Evolutionary conservation across 2,329 filamentous ascomycete genomes (phyloP).

Genomic region (Claviceps capensis): DNA sequence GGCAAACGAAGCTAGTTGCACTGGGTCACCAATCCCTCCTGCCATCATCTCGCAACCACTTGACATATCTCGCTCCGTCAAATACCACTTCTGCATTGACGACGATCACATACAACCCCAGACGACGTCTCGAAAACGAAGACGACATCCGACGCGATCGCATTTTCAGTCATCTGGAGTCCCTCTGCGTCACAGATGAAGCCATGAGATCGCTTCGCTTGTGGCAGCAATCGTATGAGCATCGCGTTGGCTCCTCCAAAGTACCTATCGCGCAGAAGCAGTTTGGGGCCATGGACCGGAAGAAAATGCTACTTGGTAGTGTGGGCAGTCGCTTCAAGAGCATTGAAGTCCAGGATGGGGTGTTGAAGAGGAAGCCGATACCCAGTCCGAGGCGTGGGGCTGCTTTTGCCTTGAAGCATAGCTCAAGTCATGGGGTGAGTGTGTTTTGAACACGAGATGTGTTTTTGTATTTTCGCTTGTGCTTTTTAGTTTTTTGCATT

Average conservation of each 20-base stretch:
- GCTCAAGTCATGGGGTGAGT: neutral
- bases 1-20: neutral
- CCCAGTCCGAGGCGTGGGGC: slow-evolving; percentile 5
- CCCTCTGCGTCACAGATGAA: slow-evolving; percentile 31
- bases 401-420: slow-evolving; percentile 3
- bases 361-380: slow-evolving; percentile 1
- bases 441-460: neutral
- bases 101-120: slow-evolving; percentile 10
- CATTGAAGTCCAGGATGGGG: slow-evolving; percentile 11
- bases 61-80: slow-evolving; percentile 18
- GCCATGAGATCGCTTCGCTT: slow-evolving; percentile 31
- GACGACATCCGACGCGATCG: slow-evolving; percentile 30
- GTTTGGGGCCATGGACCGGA: slow-evolving; percentile 14
- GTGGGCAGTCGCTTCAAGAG: slow-evolving; percentile 2
- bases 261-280: slow-evolving; percentile 26
- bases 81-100: slow-evolving; percentile 20
- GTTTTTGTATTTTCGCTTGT: neutral
- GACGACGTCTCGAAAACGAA: slow-evolving; percentile 14
- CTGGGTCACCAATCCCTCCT: neutral
- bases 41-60: slow-evolving; percentile 4
- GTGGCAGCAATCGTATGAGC: slow-evolving; percentile 38
- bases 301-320: slow-evolving; percentile 2
- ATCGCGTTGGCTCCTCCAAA: slow-evolving; percentile 19
- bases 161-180: slow-evolving; percentile 33
- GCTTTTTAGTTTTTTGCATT: neutral